Percentiles rank a stretch among this genome's conserved stretches.
Conservation (phyloP, 129 eudicot genomes). For the Ambrosia trifida region DNA sequence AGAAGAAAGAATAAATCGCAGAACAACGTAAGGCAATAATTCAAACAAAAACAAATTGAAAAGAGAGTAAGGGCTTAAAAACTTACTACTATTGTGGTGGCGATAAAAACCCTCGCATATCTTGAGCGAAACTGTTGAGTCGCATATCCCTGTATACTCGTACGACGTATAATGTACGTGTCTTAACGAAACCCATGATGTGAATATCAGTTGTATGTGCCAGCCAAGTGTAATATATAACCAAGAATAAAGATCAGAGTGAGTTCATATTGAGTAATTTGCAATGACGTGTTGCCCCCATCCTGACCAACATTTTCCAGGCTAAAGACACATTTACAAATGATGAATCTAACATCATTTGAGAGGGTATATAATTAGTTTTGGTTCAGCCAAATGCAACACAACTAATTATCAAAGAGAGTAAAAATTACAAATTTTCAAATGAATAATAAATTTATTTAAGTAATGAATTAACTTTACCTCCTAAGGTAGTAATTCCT, state of each 20-base stretch:
- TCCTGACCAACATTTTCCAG: conserved; percentile 66
- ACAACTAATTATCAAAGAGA: neutral
- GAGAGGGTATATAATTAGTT: too few relatives aligned
- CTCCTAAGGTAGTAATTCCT: conserved; percentile 85
- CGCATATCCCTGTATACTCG: neutral
- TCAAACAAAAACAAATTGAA: too few relatives aligned
- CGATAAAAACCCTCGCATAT: too few relatives aligned
- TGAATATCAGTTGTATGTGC: conserved; percentile 6
- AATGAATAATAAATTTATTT: too few relatives aligned
- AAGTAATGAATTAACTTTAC: conserved; percentile 28
- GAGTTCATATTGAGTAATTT: conserved; percentile 19
- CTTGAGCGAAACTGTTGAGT: neutral
- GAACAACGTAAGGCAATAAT: too few relatives aligned
- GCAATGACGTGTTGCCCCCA: conserved; percentile 41
- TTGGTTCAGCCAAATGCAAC: neutral
- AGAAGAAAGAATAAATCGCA: too few relatives aligned
- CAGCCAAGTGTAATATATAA: conserved; percentile 32
- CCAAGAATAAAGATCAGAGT: conserved; percentile 39
- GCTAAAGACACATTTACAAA: conserved; percentile 77
- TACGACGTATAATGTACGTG: neutral
- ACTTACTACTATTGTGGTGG: too few relatives aligned
- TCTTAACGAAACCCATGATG: neutral
- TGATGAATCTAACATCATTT: conserved; percentile 52
- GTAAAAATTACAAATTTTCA: too few relatives aligned
- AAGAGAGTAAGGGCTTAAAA: too few relatives aligned